A percentile compares a stretch with the other conserved stretches of the same genome.
These are phyloP conservation scores for Wickerhamomyces xylosicus DNA, from an alignment of 805 yeast species.

Conservation along the genomic window DNA sequence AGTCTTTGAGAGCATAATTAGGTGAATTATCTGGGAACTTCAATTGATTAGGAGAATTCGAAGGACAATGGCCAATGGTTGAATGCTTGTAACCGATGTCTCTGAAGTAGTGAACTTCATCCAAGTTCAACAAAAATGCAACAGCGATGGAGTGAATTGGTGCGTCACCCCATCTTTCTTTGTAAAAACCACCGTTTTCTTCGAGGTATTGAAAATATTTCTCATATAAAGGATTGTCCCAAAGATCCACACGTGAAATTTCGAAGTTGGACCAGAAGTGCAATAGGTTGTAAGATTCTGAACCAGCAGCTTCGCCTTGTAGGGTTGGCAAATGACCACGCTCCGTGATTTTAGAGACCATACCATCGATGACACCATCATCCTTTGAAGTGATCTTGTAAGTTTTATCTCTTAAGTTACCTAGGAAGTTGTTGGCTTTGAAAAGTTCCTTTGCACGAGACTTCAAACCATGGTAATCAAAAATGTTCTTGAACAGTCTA, in stretches of 20 bases:
- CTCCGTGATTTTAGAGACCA: conserved; percentile 24
- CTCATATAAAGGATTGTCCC: conserved; percentile 53
- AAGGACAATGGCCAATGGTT: conserved; percentile 76
- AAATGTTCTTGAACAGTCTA: conserved; percentile 18
- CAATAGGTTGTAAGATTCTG: conserved; percentile 64
- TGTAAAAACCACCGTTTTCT: conserved; percentile 68
- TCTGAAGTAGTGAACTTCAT: conserved; percentile 80
- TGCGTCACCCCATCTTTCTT: conserved; percentile 97
- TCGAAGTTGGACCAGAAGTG: conserved; percentile 95
- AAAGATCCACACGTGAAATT: conserved; percentile 74
- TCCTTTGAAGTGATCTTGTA: conserved; percentile 16
- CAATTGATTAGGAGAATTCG: conserved; percentile 44
- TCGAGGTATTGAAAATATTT: conserved; percentile 65
- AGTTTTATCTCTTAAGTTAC: conserved; percentile 7
- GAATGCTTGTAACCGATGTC: conserved; percentile 89
- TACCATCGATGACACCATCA: conserved; percentile 26
- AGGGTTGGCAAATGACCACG: conserved; percentile 21
- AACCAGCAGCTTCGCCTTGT: conserved; percentile 48
- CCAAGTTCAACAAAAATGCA: conserved; percentile 57
- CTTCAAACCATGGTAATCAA: conserved; percentile 16
- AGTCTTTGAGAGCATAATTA: conserved; percentile 17
- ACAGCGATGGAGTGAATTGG: conserved; percentile 87
- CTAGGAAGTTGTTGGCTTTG: conserved; percentile 21
- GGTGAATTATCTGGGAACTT: conserved; percentile 27
- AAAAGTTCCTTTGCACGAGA: conserved; percentile 20